Evolutionary conservation across 1,284 basidiomycete species (phyloP).

Genomic region (Schizopora paradoxa): DNA sequence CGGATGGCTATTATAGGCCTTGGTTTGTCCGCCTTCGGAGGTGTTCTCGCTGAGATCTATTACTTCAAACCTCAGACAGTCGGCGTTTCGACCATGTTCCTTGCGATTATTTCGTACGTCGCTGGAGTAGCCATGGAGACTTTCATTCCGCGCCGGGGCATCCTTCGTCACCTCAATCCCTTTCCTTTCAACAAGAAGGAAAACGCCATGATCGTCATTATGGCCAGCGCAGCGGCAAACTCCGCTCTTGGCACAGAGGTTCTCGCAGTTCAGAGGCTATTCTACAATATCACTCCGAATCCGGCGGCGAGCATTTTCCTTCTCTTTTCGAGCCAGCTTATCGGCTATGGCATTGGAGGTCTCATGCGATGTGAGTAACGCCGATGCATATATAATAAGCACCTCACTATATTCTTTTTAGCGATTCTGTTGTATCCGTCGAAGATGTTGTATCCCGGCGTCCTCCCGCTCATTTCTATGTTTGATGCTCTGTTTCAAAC

Average conservation of each 20-base stretch:
- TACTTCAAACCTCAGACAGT: constrained; percentile 26
- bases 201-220: constrained; percentile 28
- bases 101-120: constrained; percentile 26
- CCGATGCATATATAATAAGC: background rate
- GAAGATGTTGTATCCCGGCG: constrained; percentile 26
- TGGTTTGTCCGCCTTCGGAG: constrained; percentile 23
- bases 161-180: constrained; percentile 30
- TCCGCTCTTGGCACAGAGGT: constrained; percentile 23
- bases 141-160: constrained; percentile 24
- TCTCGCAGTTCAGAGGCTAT: constrained; percentile 36
- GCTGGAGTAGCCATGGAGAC: constrained; percentile 25
- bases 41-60: constrained; percentile 26
- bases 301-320: constrained; percentile 33
- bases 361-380: constrained; percentile 25
- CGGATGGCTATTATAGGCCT: constrained; percentile 36
- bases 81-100: constrained; percentile 23
- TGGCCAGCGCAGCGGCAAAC: constrained; percentile 23
- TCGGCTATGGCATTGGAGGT: constrained; percentile 46
- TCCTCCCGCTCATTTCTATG: constrained; percentile 30
- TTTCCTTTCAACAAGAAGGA: constrained; percentile 36
- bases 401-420: background rate
- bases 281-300: constrained; percentile 33
- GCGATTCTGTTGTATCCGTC: constrained; percentile 28
- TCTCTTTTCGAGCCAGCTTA: constrained; percentile 44
- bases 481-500: constrained; percentile 29